Conservation (phyloP, 768 basidiomycete species). For the Calocera viscosa region DNA sequence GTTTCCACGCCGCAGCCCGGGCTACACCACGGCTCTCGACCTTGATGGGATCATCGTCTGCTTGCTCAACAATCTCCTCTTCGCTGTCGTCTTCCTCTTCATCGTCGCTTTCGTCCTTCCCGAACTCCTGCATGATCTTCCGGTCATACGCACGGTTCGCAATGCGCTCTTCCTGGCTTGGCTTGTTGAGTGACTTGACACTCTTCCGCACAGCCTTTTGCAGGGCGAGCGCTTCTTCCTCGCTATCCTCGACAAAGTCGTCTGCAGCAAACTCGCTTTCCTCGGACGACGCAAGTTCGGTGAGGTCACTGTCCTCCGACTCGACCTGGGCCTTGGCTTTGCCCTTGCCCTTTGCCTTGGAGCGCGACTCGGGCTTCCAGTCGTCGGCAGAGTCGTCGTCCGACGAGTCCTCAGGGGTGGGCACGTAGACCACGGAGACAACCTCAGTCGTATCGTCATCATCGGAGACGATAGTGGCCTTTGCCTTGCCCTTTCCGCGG, state of each 20-base stretch:
- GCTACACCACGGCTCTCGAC: neutral
- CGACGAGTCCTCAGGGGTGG: neutral
- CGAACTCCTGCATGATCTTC: neutral
- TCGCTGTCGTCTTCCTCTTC: constrained; percentile 13
- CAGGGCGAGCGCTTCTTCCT: neutral
- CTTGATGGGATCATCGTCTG: neutral
- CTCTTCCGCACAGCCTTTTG: neutral
- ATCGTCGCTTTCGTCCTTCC: constrained; percentile 10
- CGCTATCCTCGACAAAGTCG: constrained; percentile 3
- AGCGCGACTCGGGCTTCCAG: constrained; percentile 14
- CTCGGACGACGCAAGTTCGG: neutral
- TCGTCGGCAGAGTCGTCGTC: constrained; percentile 6
- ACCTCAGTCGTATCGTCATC: no score
- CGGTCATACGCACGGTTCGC: neutral
- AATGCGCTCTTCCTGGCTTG: neutral
- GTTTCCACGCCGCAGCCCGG: neutral
- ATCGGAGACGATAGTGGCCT: constrained; percentile 11
- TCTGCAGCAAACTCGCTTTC: neutral
- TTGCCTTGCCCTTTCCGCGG: constrained; percentile 28
- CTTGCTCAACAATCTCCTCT: constrained; percentile 12
- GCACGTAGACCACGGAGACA: neutral
- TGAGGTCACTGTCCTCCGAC: neutral
- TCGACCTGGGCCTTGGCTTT: constrained; percentile 16
- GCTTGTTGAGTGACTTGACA: neutral
- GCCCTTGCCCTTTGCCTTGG: constrained; percentile 25